A percentile compares a stretch with the other conserved stretches of the same genome.
phyloP scores from a whole-genome alignment of 106 monocot genomes.

The Dioscorea dumetorum region DNA sequence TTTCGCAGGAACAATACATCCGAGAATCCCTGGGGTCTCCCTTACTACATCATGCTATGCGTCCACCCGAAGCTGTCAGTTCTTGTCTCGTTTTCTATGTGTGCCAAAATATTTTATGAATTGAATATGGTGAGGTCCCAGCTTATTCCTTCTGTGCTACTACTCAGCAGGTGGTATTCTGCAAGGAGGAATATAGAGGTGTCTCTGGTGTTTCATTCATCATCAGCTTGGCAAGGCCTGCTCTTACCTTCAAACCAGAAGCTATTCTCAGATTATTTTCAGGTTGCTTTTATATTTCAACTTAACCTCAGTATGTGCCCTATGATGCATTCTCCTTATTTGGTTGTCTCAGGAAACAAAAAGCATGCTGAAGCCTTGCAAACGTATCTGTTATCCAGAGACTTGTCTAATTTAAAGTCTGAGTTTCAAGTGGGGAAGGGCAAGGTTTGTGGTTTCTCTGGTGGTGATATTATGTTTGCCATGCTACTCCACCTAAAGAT shows the following conservation, averaged over 20 bases:
- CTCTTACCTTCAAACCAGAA: constrained; percentile 31
- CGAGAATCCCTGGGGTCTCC: constrained; percentile 63
- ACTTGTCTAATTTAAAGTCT: constrained; percentile 51
- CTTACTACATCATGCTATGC: constrained; percentile 42
- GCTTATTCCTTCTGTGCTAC: neutral
- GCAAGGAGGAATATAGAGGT: constrained; percentile 54
- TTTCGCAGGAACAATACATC: constrained; percentile 70
- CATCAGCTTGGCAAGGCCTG: constrained; percentile 56
- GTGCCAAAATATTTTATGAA: too few relatives aligned
- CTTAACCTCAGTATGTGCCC: neutral
- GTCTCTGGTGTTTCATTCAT: constrained; percentile 66
- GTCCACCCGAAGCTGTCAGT: constrained; percentile 69
- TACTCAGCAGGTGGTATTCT: constrained; percentile 57
- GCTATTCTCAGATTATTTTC: constrained; percentile 35
- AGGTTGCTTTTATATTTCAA: constrained; percentile 18
- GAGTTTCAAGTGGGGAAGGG: constrained; percentile 77
- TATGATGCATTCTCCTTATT: neutral
- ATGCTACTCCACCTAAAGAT: neutral
- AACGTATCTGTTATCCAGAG: constrained; percentile 65
- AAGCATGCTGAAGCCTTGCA: constrained; percentile 45
- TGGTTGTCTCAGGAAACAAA: constrained; percentile 40
- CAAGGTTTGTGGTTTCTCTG: constrained; percentile 38
- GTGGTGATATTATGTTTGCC: neutral
- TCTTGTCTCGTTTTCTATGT: too few relatives aligned
- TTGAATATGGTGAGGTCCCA: too few relatives aligned